These are phyloP conservation scores for Penium margaritaceum DNA, from an alignment of 139 green algal genomes.

Conservation along the genomic window DNA sequence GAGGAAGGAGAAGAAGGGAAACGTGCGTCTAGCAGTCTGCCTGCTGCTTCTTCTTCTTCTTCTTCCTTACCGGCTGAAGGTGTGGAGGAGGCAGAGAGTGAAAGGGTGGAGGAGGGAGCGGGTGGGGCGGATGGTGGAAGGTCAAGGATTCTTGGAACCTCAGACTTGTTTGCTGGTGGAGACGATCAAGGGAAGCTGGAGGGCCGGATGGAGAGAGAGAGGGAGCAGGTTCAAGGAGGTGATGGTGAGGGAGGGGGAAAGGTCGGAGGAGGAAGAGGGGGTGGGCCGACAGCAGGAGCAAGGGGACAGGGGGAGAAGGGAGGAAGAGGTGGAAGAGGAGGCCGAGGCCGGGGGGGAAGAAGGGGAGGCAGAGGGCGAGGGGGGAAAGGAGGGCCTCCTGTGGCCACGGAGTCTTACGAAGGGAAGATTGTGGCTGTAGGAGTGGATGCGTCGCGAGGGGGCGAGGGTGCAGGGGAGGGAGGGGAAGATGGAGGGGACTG, in stretches of 20 bases:
- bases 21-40: too few species aligned
- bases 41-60: too few species aligned
- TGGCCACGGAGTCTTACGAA: too few species aligned
- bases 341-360: background rate
- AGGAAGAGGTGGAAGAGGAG: background rate
- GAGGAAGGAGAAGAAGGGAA: background rate
- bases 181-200: background rate
- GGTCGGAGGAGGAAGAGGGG: slow-evolving; percentile 16
- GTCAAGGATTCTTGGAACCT: too few species aligned
- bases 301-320: slow-evolving; percentile 10
- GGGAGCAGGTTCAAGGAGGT: background rate
- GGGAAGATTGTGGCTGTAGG: background rate
- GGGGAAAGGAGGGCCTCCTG: slow-evolving; percentile 21
- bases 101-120: background rate
- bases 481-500: too few species aligned
- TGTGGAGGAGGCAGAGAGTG: background rate
- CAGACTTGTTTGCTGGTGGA: too few species aligned
- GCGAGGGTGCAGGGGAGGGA: background rate
- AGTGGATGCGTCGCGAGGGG: slow-evolving; percentile 3
- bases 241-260: background rate
- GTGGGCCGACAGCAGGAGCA: background rate
- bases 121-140: background rate
- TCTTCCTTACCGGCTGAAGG: too few species aligned
- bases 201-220: background rate
- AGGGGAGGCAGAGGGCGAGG: slow-evolving; percentile 16